Conservation (phyloP, 2,329 filamentous ascomycete species). For the Epicoccum sorghinum region DNA sequence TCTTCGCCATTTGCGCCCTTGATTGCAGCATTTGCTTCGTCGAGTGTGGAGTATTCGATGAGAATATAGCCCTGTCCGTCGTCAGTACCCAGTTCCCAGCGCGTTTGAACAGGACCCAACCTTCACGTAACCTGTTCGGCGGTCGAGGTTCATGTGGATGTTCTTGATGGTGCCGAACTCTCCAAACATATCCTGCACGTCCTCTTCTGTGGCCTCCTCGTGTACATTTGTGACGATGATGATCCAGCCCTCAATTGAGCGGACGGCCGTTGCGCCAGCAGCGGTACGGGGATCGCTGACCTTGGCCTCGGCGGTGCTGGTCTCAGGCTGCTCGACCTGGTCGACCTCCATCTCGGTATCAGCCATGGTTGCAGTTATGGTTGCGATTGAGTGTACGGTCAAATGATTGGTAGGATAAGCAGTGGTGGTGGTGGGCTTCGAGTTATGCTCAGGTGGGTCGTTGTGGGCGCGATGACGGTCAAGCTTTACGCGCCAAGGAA, state of each 20-base stretch:
- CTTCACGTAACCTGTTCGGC: constrained; percentile 86
- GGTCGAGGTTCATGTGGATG: constrained; percentile 80
- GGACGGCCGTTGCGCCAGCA: constrained; percentile 77
- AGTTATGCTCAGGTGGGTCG: constrained; percentile 9
- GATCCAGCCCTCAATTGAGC: constrained; percentile 90
- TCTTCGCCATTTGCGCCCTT: constrained; percentile 78
- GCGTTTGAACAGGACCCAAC: constrained; percentile 50
- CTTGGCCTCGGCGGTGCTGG: constrained; percentile 53
- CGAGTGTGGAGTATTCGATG: constrained; percentile 81
- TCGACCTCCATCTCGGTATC: constrained; percentile 56
- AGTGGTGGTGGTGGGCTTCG: constrained; percentile 12
- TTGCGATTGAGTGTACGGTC: not conserved
- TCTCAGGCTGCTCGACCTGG: constrained; percentile 45
- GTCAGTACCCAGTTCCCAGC: constrained; percentile 8
- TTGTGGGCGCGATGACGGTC: constrained; percentile 13
- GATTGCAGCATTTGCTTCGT: constrained; percentile 81
- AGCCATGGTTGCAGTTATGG: constrained; percentile 47
- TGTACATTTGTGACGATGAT: constrained; percentile 85
- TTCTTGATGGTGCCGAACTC: constrained; percentile 90
- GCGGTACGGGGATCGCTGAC: constrained; percentile 73
- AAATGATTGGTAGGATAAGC: constrained; percentile 1
- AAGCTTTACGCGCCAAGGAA: constrained; percentile 13
- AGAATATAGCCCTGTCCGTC: constrained; percentile 74
- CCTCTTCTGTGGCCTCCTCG: constrained; percentile 85
- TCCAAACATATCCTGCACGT: constrained; percentile 79